phyloP scores from a whole-genome alignment of 148 eudicot genomes.

The Vaccinium macrocarpon region DNA sequence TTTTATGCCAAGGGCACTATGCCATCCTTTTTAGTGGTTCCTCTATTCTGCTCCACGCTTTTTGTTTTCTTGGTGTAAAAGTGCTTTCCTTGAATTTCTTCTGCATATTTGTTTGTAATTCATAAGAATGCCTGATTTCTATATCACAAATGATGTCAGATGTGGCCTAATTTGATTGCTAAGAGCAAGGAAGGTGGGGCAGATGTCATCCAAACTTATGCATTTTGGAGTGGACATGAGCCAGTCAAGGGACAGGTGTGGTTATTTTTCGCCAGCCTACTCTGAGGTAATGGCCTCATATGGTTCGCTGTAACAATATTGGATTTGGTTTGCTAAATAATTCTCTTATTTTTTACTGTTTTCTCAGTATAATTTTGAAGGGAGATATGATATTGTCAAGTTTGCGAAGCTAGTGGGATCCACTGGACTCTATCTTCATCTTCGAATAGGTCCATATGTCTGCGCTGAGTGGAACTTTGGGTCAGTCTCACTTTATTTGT shows the following conservation, averaged over 20 bases:
- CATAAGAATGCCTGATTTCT: not conserved
- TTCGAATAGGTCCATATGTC: constrained; percentile 86
- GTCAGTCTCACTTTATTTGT: constrained; percentile 37
- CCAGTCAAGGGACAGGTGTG: constrained; percentile 79
- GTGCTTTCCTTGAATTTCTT: not conserved
- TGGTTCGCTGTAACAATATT: constrained; percentile 9
- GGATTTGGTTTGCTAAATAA: constrained; percentile 10
- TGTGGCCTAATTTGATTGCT: constrained; percentile 92
- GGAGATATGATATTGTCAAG: constrained; percentile 79
- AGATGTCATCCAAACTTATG: constrained; percentile 83
- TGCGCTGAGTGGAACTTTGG: constrained; percentile 97
- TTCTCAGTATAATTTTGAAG: constrained; percentile 80
- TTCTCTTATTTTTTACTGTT: constrained; percentile 25
- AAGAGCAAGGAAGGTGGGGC: constrained; percentile 95
- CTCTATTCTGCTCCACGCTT: not conserved
- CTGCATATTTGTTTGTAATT: not conserved
- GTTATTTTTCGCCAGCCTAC: not conserved
- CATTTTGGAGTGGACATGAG: constrained; percentile 94
- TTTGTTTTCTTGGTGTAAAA: not conserved
- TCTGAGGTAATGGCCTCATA: not conserved
- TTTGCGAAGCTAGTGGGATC: constrained; percentile 74
- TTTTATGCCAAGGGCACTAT: not conserved
- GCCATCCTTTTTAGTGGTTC: not conserved
- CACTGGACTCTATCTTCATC: constrained; percentile 71
- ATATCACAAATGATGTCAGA: constrained; percentile 35